Base-by-base conservation (phyloP, 2,329 filamentous ascomycete species). In the Uncinocarpus reesii region DNA sequence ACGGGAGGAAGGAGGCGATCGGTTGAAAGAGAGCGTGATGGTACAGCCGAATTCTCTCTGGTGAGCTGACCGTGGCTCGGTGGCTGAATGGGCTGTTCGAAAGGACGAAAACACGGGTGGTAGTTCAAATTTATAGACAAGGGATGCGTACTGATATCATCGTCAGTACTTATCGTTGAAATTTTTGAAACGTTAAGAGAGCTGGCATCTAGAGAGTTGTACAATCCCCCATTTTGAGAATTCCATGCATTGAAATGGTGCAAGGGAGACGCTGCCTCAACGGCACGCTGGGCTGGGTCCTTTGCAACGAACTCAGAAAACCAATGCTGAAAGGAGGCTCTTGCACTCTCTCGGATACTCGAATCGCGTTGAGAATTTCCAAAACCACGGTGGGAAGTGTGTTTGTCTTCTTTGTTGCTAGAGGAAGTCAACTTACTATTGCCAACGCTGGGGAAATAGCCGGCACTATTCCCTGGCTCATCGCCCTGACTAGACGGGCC, bases 381-480 rank as follows among this genome's bases (percentile, higher is more conserved):
- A 47, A 41, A 41, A 24, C 32, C 32, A 28, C 45, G 45, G 45
- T 41, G 45, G 45, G 45, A 47, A 18, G 18, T 41, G 42, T 44
- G 41, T 28, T 47, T 34, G 18, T 41, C 40, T 28, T 34, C 38
- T 18, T 35, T 34, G 48, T 21, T 49, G 34, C 28, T 38, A 48
- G 23, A 32, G 41, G 47, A 49, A 45, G 28, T 51, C 7, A 38
- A 56, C 54, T 56, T 54, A 56, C 54, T 47, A 42, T 46, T 53
- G 47, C 47, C 35, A 40, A 34, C 44, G 26, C 35, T 41, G 46
- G 49, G 41, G 10, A 42, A 21, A 20, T 29, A 38, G 28, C 48
- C 41, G 37, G 28, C 45, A 44, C 24, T 31, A 34, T n/a, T 32
- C 28, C 15, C 34, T 11, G 32, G 38, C 36, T 26, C 49, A 24